These are phyloP conservation scores for Diaporthe sp. DNA, from an alignment of 2,329 filamentous ascomycete genomes.

Conservation along the genomic window DNA sequence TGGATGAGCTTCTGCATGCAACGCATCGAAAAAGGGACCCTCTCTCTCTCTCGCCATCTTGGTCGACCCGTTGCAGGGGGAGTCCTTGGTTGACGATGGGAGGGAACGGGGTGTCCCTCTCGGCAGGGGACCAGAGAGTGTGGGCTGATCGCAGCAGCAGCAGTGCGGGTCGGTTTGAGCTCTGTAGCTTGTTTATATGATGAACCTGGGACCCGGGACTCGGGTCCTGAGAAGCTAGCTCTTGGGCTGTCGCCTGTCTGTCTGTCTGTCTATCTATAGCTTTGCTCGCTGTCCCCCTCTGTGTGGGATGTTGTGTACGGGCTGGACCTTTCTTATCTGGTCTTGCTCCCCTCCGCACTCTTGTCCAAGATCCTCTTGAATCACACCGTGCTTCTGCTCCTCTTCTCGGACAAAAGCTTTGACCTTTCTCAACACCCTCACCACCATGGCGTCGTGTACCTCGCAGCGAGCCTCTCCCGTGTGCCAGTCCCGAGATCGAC, in stretches of 20 bases:
- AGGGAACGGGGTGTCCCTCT: neutral
- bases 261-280: neutral
- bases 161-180: conserved; percentile 4
- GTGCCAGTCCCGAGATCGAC: conserved; percentile 48
- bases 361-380: neutral
- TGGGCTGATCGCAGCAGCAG: neutral
- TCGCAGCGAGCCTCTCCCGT: neutral
- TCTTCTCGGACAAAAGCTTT: too few relatives aligned
- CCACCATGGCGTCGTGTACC: conserved; percentile 2
- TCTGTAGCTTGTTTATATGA: conserved; percentile 11
- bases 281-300: neutral
- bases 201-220: neutral
- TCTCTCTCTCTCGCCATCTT: neutral
- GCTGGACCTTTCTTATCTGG: neutral
- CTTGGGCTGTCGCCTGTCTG: neutral
- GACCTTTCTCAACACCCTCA: neutral
- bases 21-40: neutral
- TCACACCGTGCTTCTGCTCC: neutral
- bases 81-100: neutral
- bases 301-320: neutral
- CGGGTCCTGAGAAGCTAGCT: neutral
- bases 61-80: conserved; percentile 5
- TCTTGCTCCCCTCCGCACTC: neutral
- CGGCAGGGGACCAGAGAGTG: conserved; percentile 8
- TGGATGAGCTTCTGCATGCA: neutral